These are phyloP conservation scores for Volvox africanus DNA, from an alignment of 139 green algal genomes.

Conservation along the genomic window DNA sequence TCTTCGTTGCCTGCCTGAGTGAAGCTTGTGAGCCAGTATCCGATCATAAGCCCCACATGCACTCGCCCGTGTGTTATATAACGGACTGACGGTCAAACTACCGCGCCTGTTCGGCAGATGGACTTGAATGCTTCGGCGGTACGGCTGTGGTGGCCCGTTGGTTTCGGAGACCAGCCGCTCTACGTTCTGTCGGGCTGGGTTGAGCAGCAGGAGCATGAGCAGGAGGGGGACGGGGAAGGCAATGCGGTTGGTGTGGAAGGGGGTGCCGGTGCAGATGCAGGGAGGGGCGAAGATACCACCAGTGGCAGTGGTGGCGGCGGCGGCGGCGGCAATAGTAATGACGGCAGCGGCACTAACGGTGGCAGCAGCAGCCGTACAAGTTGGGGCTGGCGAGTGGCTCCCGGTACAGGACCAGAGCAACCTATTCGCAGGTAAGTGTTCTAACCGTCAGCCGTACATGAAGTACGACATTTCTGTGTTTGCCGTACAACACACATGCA, in stretches of 20 bases:
- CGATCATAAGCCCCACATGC: too few relatives aligned
- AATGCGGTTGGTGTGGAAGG: neutral
- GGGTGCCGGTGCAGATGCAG: neutral
- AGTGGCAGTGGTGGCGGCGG: neutral
- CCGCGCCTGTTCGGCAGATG: neutral
- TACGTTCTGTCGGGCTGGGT: conserved; percentile 41
- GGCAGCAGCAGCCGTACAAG: neutral
- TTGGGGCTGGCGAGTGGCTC: neutral
- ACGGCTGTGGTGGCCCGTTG: conserved; percentile 60
- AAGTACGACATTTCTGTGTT: neutral
- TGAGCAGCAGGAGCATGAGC: neutral
- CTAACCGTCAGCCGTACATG: neutral
- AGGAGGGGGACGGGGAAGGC: neutral
- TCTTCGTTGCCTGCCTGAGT: too few relatives aligned
- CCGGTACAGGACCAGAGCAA: neutral
- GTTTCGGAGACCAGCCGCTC: conserved; percentile 54
- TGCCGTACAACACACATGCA: neutral
- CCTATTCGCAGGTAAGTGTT: neutral
- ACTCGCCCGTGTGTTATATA: too few relatives aligned
- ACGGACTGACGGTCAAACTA: too few relatives aligned
- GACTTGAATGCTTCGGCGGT: neutral
- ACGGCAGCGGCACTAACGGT: neutral
- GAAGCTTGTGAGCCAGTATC: too few relatives aligned
- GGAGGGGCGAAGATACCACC: neutral
- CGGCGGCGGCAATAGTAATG: too few relatives aligned